These are phyloP conservation scores for Pseudogymnoascus sp. DNA, from an alignment of 2,329 filamentous ascomycete genomes.

Conservation along the genomic window DNA sequence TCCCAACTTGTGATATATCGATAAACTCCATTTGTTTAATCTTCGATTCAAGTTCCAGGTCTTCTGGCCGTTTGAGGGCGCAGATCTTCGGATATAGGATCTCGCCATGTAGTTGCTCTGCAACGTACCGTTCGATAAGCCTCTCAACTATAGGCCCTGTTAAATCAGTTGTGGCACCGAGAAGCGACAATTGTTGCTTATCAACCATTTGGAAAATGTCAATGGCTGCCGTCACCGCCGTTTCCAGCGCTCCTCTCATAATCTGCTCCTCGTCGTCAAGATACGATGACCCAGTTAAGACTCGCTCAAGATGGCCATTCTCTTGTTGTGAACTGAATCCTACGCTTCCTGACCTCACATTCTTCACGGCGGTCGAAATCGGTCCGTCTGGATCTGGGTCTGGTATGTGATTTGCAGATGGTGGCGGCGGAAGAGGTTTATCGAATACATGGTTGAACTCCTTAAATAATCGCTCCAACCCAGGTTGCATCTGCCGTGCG, in stretches of 20 bases:
- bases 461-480: constrained; percentile 78
- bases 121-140: constrained; percentile 88
- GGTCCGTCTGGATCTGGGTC: constrained; percentile 51
- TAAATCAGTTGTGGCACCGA: constrained; percentile 87
- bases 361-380: constrained; percentile 46
- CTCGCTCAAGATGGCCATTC: constrained; percentile 27
- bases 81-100: constrained; percentile 78
- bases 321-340: neutral
- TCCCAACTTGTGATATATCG: constrained; percentile 90
- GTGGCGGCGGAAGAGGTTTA: constrained; percentile 64
- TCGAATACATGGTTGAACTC: constrained; percentile 84
- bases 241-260: constrained; percentile 83
- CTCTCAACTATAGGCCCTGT: constrained; percentile 88
- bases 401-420: constrained; percentile 50
- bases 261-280: constrained; percentile 86
- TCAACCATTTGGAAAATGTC: constrained; percentile 94
- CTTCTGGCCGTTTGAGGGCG: constrained; percentile 69
- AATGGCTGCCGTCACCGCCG: constrained; percentile 84
- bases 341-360: constrained; percentile 44
- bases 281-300: constrained; percentile 36
- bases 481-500: constrained; percentile 88
- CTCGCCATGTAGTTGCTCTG: constrained; percentile 80
- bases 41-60: constrained; percentile 79
- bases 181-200: constrained; percentile 83
- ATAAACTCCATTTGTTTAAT: constrained; percentile 90